Evolutionary conservation across 306 rosid genomes (phyloP).

Genomic region (Ormosia semicastrata): DNA sequence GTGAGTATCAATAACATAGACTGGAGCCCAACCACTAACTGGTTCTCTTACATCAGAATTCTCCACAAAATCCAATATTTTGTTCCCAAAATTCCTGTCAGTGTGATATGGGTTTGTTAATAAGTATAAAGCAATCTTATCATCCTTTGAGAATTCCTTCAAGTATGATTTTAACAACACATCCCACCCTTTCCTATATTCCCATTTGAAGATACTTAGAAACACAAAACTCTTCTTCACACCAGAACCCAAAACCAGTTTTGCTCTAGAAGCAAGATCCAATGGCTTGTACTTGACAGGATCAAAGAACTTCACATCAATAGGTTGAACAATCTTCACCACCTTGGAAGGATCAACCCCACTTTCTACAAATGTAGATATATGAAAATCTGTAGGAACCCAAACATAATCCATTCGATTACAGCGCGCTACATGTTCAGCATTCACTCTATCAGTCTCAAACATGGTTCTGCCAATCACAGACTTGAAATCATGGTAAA

Average conservation of each 20-base stretch:
- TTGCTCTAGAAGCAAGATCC: constrained; percentile 48
- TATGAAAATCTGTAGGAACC: constrained; percentile 86
- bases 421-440: constrained; percentile 54
- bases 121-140: constrained; percentile 56
- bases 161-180: constrained; percentile 64
- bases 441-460: constrained; percentile 71
- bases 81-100: constrained; percentile 67
- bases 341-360: constrained; percentile 81
- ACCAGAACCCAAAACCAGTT: constrained; percentile 45
- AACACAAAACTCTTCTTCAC: constrained; percentile 46
- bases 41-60: constrained; percentile 47
- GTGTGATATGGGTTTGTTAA: constrained; percentile 85
- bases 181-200: constrained; percentile 94
- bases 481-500: constrained; percentile 57
- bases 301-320: constrained; percentile 86
- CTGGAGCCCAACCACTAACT: constrained; percentile 59
- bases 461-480: constrained; percentile 89
- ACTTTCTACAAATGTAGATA: constrained; percentile 58
- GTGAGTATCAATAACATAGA: constrained; percentile 68
- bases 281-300: constrained; percentile 50
- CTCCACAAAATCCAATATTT: constrained; percentile 72
- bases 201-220: constrained; percentile 85
- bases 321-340: constrained; percentile 79
- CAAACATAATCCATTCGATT: constrained; percentile 77
- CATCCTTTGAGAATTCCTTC: constrained; percentile 59